Percentiles rank a stretch among this genome's conserved stretches.
These are phyloP conservation scores for Cercospora sp. DNA, from an alignment of 2,329 filamentous ascomycete genomes.

Conservation along the genomic window DNA sequence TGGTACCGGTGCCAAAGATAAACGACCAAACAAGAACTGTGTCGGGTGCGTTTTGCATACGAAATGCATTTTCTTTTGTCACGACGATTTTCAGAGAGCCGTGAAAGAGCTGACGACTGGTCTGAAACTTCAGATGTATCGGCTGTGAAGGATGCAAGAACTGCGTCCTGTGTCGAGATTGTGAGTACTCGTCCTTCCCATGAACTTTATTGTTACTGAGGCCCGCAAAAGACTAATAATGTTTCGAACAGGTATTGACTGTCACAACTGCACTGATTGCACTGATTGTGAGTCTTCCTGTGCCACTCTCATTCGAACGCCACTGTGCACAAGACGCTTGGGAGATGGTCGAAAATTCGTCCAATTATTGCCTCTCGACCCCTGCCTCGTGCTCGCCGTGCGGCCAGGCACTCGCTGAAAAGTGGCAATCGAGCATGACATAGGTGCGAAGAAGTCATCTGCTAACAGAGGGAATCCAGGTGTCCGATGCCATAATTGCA, in stretches of 20 bases:
- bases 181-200: neutral
- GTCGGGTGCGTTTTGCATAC: neutral
- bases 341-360: neutral
- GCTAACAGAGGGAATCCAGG: neutral
- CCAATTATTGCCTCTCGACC: neutral
- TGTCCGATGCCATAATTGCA: neutral
- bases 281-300: neutral
- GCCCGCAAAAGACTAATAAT: neutral
- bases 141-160: neutral
- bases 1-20: neutral
- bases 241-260: neutral
- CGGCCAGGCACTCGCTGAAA: neutral
- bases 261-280: neutral
- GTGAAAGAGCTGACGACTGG: neutral
- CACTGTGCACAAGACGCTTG: neutral
- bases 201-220: neutral
- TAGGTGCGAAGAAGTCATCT: neutral
- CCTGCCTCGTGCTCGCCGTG: neutral
- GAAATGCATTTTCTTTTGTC: too few relatives aligned
- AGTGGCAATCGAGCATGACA: neutral
- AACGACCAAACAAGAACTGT: neutral
- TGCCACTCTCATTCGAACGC: neutral
- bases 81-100: too few relatives aligned
- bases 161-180: neutral
- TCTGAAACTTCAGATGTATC: neutral